phyloP scores from a whole-genome alignment of 1,284 basidiomycete species.

The Ceratobasidium sp. region DNA sequence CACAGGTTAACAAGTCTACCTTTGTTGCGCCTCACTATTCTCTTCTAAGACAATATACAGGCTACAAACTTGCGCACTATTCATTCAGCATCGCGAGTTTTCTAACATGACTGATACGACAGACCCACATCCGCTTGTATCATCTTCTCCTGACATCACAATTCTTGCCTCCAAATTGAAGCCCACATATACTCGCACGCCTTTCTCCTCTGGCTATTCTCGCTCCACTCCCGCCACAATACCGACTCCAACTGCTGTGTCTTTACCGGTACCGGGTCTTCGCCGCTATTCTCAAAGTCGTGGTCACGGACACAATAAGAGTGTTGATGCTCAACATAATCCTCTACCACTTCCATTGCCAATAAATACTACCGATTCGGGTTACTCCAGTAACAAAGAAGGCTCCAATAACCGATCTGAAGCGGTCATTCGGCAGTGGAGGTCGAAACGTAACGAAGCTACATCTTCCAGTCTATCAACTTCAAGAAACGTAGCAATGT shows the following conservation, averaged over 20 bases:
- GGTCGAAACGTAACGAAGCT: slow-evolving; percentile 5
- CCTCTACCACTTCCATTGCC: slow-evolving; percentile 42
- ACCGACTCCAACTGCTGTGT: neutral
- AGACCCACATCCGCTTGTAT: slow-evolving; percentile 15
- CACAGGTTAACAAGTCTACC: neutral
- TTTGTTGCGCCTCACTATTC: neutral
- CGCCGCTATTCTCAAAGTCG: slow-evolving; percentile 40
- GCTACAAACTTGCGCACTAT: too few species aligned
- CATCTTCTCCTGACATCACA: neutral
- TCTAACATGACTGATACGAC: slow-evolving; percentile 7
- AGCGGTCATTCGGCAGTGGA: slow-evolving; percentile 20
- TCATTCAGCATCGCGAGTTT: too few species aligned
- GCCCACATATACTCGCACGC: slow-evolving; percentile 18
- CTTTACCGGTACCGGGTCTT: slow-evolving; percentile 21
- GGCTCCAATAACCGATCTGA: slow-evolving; percentile 23
- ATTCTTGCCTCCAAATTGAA: neutral
- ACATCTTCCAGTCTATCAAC: slow-evolving; percentile 1
- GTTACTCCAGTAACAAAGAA: slow-evolving; percentile 29
- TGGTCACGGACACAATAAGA: slow-evolving; percentile 40
- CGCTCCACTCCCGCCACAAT: neutral
- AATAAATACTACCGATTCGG: slow-evolving; percentile 2
- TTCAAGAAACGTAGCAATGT: slow-evolving; percentile 3
- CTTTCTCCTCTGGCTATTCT: slow-evolving; percentile 32
- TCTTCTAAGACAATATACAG: slow-evolving; percentile 8
- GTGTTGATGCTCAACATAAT: slow-evolving; percentile 14